These are phyloP conservation scores for Bryum argenteum DNA, from an alignment of 225 moss, liverwort and hornwort species.

Conservation along the genomic window DNA sequence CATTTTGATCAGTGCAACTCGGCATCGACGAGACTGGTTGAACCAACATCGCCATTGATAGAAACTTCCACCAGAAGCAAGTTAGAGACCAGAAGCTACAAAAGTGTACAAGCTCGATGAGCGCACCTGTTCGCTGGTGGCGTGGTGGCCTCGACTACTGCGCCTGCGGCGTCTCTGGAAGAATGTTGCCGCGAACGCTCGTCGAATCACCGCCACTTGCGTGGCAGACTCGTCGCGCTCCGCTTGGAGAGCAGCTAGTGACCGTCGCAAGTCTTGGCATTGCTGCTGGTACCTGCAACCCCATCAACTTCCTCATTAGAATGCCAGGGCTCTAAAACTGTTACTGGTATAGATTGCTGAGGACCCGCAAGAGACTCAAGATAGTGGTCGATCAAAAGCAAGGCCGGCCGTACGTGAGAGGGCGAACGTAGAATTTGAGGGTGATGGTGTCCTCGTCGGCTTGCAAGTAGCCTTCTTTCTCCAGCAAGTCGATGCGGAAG, in stretches of 20 bases:
- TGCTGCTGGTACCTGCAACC: conserved; percentile 60
- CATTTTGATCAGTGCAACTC: too few species aligned
- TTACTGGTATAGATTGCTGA: too few species aligned
- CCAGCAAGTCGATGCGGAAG: conserved; percentile 60
- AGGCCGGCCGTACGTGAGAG: conserved; percentile 54
- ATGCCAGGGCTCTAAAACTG: not conserved
- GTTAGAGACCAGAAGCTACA: too few species aligned
- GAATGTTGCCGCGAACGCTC: conserved; percentile 67
- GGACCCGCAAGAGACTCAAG: not conserved
- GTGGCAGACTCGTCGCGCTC: conserved; percentile 64
- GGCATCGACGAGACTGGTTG: too few species aligned
- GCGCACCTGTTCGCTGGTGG: conserved; percentile 38
- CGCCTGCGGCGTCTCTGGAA: conserved; percentile 63
- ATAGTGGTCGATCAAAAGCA: not conserved
- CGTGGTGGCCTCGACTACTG: conserved; percentile 36
- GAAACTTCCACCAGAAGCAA: too few species aligned
- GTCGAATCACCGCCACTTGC: conserved; percentile 61
- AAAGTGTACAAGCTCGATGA: too few species aligned
- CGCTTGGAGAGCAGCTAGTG: conserved; percentile 53
- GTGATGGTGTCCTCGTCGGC: conserved; percentile 52
- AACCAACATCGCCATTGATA: too few species aligned
- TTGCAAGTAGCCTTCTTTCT: conserved; percentile 67
- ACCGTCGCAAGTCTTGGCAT: conserved; percentile 61
- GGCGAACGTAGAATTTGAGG: conserved; percentile 62
- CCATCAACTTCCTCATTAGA: not conserved